Conservation (phyloP, 192 early-diverging fungal species). For the Coemansia sp. region DNA sequence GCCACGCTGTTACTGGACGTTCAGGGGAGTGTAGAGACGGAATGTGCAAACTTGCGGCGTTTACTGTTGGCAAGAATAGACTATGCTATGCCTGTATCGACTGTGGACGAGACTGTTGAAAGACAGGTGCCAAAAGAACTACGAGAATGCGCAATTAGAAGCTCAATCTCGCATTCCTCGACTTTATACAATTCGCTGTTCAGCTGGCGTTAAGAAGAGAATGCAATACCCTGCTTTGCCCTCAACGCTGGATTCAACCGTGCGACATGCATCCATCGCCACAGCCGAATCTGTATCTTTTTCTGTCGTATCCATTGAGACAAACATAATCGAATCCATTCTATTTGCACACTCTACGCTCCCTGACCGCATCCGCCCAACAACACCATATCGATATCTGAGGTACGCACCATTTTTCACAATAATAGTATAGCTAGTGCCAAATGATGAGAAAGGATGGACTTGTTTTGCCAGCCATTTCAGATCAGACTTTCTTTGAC, state of each 20-base stretch:
- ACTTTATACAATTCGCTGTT: neutral
- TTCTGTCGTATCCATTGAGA: neutral
- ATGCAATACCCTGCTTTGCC: neutral
- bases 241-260: neutral
- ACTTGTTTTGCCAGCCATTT: neutral
- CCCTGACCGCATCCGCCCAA: slow-evolving; percentile 3
- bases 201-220: neutral
- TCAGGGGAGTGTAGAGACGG: neutral
- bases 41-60: neutral
- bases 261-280: neutral
- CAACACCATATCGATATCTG: neutral
- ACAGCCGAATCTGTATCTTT: neutral
- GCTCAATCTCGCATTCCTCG: neutral
- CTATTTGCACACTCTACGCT: neutral
- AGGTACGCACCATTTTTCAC: slow-evolving; percentile 43
- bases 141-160: neutral
- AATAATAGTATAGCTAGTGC: slow-evolving; percentile 23
- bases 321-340: slow-evolving; percentile 3
- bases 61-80: too few species aligned
- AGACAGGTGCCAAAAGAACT: neutral
- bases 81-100: neutral
- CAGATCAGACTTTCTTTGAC: slow-evolving; percentile 1
- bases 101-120: neutral
- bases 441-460: slow-evolving; percentile 22
- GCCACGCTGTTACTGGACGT: neutral